phyloP scores from a whole-genome alignment of 148 eudicot genomes.

The Fagopyrum tataricum region DNA sequence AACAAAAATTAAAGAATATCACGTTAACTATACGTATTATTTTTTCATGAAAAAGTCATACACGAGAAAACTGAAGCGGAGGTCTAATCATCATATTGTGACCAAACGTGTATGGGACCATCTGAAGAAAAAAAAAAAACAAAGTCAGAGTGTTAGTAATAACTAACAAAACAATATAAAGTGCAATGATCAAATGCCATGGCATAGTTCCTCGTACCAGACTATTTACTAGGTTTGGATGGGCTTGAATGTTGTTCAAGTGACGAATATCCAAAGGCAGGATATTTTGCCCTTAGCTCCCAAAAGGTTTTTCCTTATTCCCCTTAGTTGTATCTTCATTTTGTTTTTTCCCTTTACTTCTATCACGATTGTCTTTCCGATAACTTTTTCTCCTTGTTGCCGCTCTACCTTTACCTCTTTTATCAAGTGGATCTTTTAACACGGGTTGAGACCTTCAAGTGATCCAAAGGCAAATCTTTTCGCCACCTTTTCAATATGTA shows the following conservation, averaged over 20 bases:
- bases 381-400: background rate
- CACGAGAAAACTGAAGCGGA: background rate
- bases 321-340: background rate
- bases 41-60: too few species aligned
- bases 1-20: too few species aligned
- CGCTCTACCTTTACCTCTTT: background rate
- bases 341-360: background rate
- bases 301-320: too few species aligned
- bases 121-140: background rate
- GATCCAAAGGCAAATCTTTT: constrained; percentile 29
- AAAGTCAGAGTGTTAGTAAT: too few species aligned
- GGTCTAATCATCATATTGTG: background rate
- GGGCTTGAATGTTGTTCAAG: too few species aligned
- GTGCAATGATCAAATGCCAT: too few species aligned
- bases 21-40: too few species aligned
- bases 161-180: too few species aligned
- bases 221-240: background rate
- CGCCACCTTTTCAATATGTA: constrained; percentile 64
- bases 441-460: background rate
- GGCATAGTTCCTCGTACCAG: background rate
- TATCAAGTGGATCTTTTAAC: background rate
- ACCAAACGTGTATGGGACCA: too few species aligned
- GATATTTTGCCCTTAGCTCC: too few species aligned
- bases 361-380: background rate
- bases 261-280: too few species aligned